Conservation (phyloP, 345 rosid genomes). For the Eucalyptus dawsonii region DNA sequence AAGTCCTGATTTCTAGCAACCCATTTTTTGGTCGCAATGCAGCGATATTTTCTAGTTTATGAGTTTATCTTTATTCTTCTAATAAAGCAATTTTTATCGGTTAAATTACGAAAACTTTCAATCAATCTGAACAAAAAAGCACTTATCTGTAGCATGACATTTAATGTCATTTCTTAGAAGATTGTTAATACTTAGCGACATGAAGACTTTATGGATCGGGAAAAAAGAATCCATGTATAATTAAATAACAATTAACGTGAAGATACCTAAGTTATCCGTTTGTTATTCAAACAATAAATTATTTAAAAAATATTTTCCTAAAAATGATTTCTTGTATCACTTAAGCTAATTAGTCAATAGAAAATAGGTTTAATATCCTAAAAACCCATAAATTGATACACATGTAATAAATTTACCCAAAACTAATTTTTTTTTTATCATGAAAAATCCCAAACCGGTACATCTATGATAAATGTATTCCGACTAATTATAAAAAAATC, state of each 20-base stretch:
- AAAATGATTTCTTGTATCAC: neutral
- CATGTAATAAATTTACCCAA: accelerated
- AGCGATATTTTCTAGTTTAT: neutral
- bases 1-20: neutral
- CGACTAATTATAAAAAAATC: too few species aligned
- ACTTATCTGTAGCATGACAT: neutral
- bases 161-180: neutral
- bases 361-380: neutral
- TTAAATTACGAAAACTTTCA: neutral
- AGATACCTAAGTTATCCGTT: neutral
- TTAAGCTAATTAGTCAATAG: neutral
- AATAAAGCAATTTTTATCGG: neutral
- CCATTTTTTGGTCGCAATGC: neutral
- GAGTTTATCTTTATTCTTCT: neutral
- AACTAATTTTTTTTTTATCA: too few species aligned
- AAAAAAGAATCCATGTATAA: neutral
- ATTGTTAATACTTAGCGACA: neutral
- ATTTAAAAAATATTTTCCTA: too few species aligned
- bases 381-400: too few species aligned
- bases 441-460: too few species aligned
- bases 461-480: too few species aligned
- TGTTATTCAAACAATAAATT: too few species aligned
- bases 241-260: neutral
- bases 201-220: neutral
- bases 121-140: neutral